Percentiles rank a stretch among this genome's conserved stretches.
Conservation (phyloP, 2,329 filamentous ascomycete species). For the Camptophora hylomeconis region DNA sequence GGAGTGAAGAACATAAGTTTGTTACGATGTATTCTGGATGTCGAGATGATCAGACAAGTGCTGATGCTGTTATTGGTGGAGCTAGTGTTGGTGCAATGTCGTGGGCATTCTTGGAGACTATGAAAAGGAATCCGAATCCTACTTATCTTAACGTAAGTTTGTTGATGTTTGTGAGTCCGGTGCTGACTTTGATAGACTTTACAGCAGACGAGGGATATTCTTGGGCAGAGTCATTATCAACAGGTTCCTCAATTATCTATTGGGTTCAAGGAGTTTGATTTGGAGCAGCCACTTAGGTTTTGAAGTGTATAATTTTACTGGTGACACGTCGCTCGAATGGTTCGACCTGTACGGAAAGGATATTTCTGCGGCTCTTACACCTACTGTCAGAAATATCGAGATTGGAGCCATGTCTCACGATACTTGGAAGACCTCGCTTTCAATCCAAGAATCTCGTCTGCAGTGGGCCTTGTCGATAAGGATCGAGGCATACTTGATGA, state of each 20-base stretch:
- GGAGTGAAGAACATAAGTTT: constrained; percentile 30
- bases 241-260: constrained; percentile 17
- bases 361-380: too few species aligned
- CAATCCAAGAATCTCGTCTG: too few species aligned
- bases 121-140: constrained; percentile 20
- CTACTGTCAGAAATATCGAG: too few species aligned
- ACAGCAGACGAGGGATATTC: constrained; percentile 14
- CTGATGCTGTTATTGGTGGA: constrained; percentile 29
- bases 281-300: constrained; percentile 8
- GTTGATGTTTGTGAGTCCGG: too few species aligned
- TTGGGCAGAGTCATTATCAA: constrained; percentile 12
- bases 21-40: constrained; percentile 39
- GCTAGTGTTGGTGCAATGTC: constrained; percentile 2
- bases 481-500: too few species aligned
- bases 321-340: too few species aligned
- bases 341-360: too few species aligned
- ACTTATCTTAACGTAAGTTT: too few species aligned
- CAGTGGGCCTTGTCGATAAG: too few species aligned
- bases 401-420: too few species aligned
- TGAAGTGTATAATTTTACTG: too few species aligned
- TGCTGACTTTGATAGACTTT: constrained; percentile 9
- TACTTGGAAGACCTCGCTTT: too few species aligned
- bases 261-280: constrained; percentile 8
- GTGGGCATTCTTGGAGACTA: constrained; percentile 2
- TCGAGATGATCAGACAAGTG: constrained; percentile 36